These are phyloP conservation scores for Debaryomyces castellii DNA, from an alignment of 805 yeast genomes.

Conservation along the genomic window DNA sequence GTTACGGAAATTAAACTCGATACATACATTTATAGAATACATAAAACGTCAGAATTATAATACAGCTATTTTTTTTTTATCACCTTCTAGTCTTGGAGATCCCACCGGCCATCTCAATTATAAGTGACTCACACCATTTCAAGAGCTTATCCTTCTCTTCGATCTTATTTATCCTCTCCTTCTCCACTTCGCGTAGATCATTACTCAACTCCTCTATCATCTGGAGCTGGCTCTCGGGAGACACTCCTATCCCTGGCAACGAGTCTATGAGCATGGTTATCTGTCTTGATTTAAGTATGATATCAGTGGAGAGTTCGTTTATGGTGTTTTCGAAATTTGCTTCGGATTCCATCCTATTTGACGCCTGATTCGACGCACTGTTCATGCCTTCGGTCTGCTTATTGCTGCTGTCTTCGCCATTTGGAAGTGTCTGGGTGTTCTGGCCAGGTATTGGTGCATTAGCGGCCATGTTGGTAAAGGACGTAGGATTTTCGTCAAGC, in stretches of 20 bases:
- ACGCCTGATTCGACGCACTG: slow-evolving; percentile 14
- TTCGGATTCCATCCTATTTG: slow-evolving; percentile 15
- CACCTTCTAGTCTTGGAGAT: slow-evolving; percentile 39
- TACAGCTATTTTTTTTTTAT: background rate
- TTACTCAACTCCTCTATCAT: slow-evolving; percentile 60
- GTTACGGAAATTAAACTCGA: slow-evolving; percentile 10
- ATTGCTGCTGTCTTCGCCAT: slow-evolving; percentile 13
- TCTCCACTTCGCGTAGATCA: slow-evolving; percentile 62
- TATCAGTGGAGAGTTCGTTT: slow-evolving; percentile 79
- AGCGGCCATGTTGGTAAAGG: slow-evolving; percentile 63
- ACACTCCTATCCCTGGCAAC: slow-evolving; percentile 88
- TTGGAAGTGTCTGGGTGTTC: slow-evolving; percentile 7
- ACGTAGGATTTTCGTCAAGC: slow-evolving; percentile 65
- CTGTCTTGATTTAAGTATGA: slow-evolving; percentile 83
- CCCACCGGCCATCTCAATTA: slow-evolving; percentile 57
- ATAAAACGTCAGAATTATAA: background rate
- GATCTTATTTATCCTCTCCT: slow-evolving; percentile 54
- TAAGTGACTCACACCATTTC: slow-evolving; percentile 63
- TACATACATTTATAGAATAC: slow-evolving; percentile 1
- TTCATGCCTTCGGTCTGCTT: slow-evolving; percentile 14
- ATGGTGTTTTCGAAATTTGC: slow-evolving; percentile 45
- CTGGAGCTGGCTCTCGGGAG: slow-evolving; percentile 69
- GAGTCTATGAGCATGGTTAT: slow-evolving; percentile 82
- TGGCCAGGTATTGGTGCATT: slow-evolving; percentile 50
- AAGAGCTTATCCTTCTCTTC: slow-evolving; percentile 63